Evolutionary conservation across 2,329 filamentous ascomycete genomes (phyloP), one percentile per base, ranked within the genome.

Genomic region (Plenodomus biglobosus): DNA sequence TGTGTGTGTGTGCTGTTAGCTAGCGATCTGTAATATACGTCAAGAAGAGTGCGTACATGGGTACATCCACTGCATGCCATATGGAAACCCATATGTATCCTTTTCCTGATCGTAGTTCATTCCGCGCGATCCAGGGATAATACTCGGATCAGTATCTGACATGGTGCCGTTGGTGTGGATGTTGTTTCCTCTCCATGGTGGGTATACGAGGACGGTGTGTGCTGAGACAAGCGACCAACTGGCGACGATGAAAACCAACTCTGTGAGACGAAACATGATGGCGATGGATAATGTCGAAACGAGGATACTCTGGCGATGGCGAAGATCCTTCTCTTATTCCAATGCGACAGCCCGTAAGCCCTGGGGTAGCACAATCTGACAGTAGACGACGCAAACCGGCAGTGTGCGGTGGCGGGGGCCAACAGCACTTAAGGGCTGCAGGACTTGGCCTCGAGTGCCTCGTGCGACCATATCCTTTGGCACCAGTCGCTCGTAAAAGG

Each of bases 1-100:
- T 96, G 63, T 11, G 30, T 96, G 63, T 11, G 30, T 7, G 38
- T 15, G 15, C 15, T 50, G 27, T 64, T 44, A 64, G 56, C 43
- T 20, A 39, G 27, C 17, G 16, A 27, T 15, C 19, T 24, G 16
- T 16, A 19, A 13, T 8, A 27, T 8, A 18, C 24, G 3, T 7
- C 18, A 15, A 17, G 44, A 19, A 21, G 30, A 36, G n/a, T 10
- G 77, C 89, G 76, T 78, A 96, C 91, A 96, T 73, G 92, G 91
- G 77, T 95, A 96, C 70, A 86, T 85, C 91, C 91, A 96, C 76
- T 95, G 88, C 88, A 94, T 92, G 74, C 91, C 92, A 59, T 88
- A 95, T 1, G 91, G 91, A 61, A 84, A 94, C 0, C 74, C 66
- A 16, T 68, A 64, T 15, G 76, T 75, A 18, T 73, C 75, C 44